Percentiles rank a stretch among this genome's conserved stretches.
Evolutionary conservation across 305 asterid species (phyloP).

Genomic region (Euphrasia arctica): DNA sequence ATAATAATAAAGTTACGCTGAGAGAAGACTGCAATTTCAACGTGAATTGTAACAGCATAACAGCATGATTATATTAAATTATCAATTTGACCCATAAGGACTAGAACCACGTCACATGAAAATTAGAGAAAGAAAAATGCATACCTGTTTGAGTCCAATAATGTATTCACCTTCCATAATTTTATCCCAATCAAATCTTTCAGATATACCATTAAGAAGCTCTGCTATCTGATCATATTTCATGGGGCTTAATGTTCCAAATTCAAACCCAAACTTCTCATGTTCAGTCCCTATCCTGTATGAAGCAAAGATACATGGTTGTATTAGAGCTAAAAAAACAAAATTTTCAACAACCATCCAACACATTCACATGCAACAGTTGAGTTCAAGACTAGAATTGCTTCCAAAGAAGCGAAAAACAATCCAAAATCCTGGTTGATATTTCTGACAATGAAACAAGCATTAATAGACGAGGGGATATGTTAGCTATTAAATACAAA

Average conservation of each 20-base stretch:
- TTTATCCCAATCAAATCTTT: slow-evolving; percentile 97
- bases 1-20: slow-evolving; percentile 14
- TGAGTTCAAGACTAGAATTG: slow-evolving; percentile 10
- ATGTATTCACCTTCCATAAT: slow-evolving; percentile 85
- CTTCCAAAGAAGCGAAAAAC: slow-evolving; percentile 8
- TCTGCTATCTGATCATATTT: slow-evolving; percentile 88
- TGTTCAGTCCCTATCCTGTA: slow-evolving; percentile 97
- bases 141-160: slow-evolving; percentile 93
- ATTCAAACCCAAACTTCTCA: slow-evolving; percentile 90
- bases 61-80: slow-evolving; percentile 13
- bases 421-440: slow-evolving; percentile 11
- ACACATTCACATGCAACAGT: slow-evolving; percentile 4
- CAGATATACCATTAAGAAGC: slow-evolving; percentile 75
- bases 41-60: slow-evolving; percentile 8
- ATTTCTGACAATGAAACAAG: slow-evolving; percentile 17
- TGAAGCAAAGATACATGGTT: slow-evolving; percentile 25
- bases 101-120: background rate
- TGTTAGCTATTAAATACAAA: slow-evolving; percentile 17
- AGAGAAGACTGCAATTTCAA: slow-evolving; percentile 9
- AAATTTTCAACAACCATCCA: background rate
- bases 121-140: slow-evolving; percentile 3
- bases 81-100: slow-evolving; percentile 1
- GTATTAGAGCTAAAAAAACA: background rate
- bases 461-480: slow-evolving; percentile 14
- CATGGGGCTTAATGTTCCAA: slow-evolving; percentile 68